A percentile compares a stretch with the other conserved stretches of the same genome.
Conservation (phyloP, 768 basidiomycete species). For the Leccinum pellstonianum region DNA sequence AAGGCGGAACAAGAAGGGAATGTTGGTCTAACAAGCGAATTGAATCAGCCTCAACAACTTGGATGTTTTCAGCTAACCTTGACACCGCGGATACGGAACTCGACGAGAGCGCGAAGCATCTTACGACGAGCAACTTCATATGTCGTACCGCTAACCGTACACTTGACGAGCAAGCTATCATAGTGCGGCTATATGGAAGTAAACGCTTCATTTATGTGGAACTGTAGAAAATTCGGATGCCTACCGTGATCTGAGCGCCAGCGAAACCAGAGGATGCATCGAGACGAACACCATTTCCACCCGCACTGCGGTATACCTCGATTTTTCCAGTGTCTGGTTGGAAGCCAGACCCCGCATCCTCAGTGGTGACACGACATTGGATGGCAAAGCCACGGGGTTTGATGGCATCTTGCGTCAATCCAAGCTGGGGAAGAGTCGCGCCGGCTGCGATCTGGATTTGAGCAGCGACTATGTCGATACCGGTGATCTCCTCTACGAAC, state of each 20-base stretch:
- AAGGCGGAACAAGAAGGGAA: slow-evolving; percentile 98
- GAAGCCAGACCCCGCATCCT: slow-evolving; percentile 90
- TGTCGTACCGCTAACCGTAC: slow-evolving; percentile 92
- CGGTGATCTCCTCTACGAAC: slow-evolving; percentile 92
- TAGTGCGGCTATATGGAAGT: slow-evolving; percentile 76
- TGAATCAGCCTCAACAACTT: not conserved
- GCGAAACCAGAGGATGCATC: slow-evolving; percentile 98
- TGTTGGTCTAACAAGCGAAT: slow-evolving; percentile 73
- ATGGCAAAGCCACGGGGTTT: slow-evolving; percentile 96
- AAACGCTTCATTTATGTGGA: slow-evolving; percentile 4
- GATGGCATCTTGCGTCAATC: slow-evolving; percentile 93
- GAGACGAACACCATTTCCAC: slow-evolving; percentile 96
- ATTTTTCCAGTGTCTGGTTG: slow-evolving; percentile 99
- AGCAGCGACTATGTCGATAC: slow-evolving; percentile 98
- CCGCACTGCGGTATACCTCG: slow-evolving; percentile 97
- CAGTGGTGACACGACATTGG: slow-evolving; percentile 97
- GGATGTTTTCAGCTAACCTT: slow-evolving; percentile 51
- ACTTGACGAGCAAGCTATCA: slow-evolving; percentile 96
- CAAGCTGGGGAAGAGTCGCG: slow-evolving; percentile 91
- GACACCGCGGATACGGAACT: slow-evolving; percentile 99
- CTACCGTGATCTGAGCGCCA: slow-evolving; percentile 95
- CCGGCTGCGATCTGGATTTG: slow-evolving; percentile 99
- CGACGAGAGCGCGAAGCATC: slow-evolving; percentile 99
- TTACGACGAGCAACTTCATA: slow-evolving; percentile 98
- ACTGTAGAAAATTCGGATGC: slow-evolving; percentile 21